Conservation (phyloP, 331 rosid genomes). For the Spiraea crenata region DNA sequence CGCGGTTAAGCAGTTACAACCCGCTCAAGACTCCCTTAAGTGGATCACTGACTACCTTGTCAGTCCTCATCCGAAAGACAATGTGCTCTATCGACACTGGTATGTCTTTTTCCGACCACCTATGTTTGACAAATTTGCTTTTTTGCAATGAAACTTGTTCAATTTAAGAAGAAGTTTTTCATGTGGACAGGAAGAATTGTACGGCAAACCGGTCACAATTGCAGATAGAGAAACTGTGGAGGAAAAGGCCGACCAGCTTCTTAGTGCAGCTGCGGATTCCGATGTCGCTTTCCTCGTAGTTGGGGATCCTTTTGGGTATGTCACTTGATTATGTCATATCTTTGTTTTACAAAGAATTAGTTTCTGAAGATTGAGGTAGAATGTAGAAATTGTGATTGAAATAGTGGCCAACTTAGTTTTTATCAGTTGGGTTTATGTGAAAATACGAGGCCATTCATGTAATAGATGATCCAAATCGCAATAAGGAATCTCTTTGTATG, state of each 20-base stretch:
- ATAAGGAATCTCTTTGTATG: background rate
- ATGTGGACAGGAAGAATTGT: constrained; percentile 55
- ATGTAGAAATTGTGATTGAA: too few relatives aligned
- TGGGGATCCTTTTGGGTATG: constrained; percentile 94
- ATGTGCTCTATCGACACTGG: constrained; percentile 84
- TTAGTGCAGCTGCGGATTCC: constrained; percentile 51
- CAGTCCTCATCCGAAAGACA: constrained; percentile 66
- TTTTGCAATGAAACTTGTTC: background rate
- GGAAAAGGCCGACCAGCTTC: constrained; percentile 71
- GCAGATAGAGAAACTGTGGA: constrained; percentile 93
- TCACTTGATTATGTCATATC: background rate
- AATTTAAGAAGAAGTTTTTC: background rate
- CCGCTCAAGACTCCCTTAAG: constrained; percentile 66
- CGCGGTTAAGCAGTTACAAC: constrained; percentile 60
- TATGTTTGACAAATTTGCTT: background rate
- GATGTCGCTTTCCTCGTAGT: constrained; percentile 85
- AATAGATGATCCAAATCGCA: background rate
- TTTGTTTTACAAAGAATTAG: background rate
- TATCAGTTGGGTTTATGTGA: background rate
- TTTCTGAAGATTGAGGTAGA: background rate
- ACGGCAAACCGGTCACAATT: constrained; percentile 64
- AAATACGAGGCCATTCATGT: too few relatives aligned
- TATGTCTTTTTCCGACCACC: constrained; percentile 6
- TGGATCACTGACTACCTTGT: constrained; percentile 96
- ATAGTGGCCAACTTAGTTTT: background rate